These are phyloP conservation scores for Globisporangium parvum DNA, from an alignment of 352 stramenopile species.

Conservation along the genomic window DNA sequence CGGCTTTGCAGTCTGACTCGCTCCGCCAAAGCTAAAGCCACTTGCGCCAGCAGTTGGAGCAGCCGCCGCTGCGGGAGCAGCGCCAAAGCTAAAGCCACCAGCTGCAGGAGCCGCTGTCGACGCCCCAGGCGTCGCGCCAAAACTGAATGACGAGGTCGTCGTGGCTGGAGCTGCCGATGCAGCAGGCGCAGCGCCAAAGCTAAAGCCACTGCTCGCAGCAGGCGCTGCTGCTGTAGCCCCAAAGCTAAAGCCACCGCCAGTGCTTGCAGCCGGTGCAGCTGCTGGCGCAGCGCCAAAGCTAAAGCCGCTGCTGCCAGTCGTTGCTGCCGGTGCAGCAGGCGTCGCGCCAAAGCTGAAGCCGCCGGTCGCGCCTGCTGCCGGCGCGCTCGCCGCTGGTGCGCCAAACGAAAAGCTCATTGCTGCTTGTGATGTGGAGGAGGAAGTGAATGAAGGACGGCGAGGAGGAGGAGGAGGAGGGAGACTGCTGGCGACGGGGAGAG, in stretches of 20 bases:
- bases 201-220: slow-evolving; percentile 4
- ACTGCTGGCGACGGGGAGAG: not conserved
- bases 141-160: slow-evolving; percentile 12
- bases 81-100: slow-evolving; percentile 17
- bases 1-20: slow-evolving; percentile 28
- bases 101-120: slow-evolving; percentile 1
- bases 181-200: slow-evolving; percentile 11
- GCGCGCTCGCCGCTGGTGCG: slow-evolving; percentile 13
- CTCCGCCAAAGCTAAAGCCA: slow-evolving; percentile 15
- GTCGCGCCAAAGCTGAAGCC: slow-evolving; percentile 37
- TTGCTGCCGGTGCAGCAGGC: slow-evolving; percentile 7
- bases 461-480: not conserved
- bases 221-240: slow-evolving; percentile 8
- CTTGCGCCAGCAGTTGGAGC: not conserved
- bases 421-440: slow-evolving; percentile 11
- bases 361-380: slow-evolving; percentile 14
- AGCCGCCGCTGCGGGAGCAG: not conserved
- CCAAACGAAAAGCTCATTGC: slow-evolving; percentile 55
- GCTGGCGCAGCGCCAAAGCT: slow-evolving; percentile 11
- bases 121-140: slow-evolving; percentile 8
- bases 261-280: slow-evolving; percentile 1
- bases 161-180: slow-evolving; percentile 5
- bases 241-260: slow-evolving; percentile 19
- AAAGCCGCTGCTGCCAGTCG: slow-evolving; percentile 7
- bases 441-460: not conserved